Evolutionary conservation across 2,329 filamentous ascomycete genomes (phyloP).

Genomic region (Polytolypa hystricis): DNA sequence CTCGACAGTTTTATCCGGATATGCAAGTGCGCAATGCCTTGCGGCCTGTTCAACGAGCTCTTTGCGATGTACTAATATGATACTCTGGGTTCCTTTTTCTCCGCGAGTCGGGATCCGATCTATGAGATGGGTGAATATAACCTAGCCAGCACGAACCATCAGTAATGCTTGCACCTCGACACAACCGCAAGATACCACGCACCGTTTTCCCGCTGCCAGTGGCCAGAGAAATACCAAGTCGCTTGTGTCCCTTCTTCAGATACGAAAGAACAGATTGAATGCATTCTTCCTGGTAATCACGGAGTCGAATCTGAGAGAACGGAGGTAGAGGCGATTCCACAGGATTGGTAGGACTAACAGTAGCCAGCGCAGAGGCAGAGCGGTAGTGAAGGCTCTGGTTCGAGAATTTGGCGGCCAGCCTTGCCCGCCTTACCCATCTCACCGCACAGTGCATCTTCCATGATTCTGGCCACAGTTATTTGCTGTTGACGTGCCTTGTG

Average conservation of each 20-base stretch:
- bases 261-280: conserved; percentile 68
- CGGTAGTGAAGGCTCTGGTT: conserved; percentile 7
- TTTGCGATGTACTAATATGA: conserved; percentile 83
- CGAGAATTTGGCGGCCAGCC: background rate
- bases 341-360: conserved; percentile 6
- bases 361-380: conserved; percentile 16
- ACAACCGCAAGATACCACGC: conserved; percentile 17
- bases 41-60: conserved; percentile 94
- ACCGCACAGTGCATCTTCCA: conserved; percentile 16
- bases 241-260: conserved; percentile 59
- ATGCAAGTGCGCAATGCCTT: conserved; percentile 66
- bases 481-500: too few species aligned
- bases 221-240: conserved; percentile 73
- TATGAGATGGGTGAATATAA: conserved; percentile 95
- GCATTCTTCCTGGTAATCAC: conserved; percentile 84
- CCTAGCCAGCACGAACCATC: conserved; percentile 36
- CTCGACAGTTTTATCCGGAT: conserved; percentile 70
- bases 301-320: conserved; percentile 46
- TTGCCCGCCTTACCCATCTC: conserved; percentile 20
- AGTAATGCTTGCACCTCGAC: conserved; percentile 2
- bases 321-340: conserved; percentile 4
- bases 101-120: conserved; percentile 54
- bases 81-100: conserved; percentile 56
- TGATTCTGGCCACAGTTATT: conserved; percentile 2
- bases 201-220: conserved; percentile 86